Base-by-base conservation (phyloP, 2,329 filamentous ascomycete species). In the Pyricularia sp. region DNA sequence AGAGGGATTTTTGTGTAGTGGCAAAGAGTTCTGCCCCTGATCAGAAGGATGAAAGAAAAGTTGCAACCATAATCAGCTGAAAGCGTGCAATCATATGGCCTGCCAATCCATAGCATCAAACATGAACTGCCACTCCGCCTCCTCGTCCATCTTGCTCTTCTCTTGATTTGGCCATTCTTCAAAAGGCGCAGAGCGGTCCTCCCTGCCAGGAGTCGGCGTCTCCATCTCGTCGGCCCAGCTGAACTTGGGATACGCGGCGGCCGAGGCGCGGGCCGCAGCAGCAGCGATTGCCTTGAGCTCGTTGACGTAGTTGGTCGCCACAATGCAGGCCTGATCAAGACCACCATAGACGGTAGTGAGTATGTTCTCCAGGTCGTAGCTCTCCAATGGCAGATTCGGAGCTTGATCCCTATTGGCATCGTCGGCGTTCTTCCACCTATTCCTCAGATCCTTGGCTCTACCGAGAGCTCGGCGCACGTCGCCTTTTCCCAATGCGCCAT, bases 351-450 rank as follows among this genome's bases (percentile, higher is more conserved):
- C 80, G 7, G 76, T 75, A 5, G 75, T 73, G 2, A 90, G 75
- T 67, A 90, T 88, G 64, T 76, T 76, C 28, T 83, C 79, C 12
- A 90, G 75, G 64, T 88, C 82, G 68, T 89, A 86, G 67, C 84
- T 82, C 66, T 81, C 80, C 2, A 90, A 75, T 26, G 79, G 78
- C 16, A 74, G 71, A 68, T 74, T 73, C 8, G 70, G 69, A 1
- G 72, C 74, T 6, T 26, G 53, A 12, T 12, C 33, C 31, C 53
- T 33, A 33, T 64, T 19, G 8, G 19, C 57, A 59, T 83, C 79
- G 49, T 86, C 84, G 0, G 83, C 86, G 64, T 86, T 83, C 75
- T 91, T 91, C 88, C 88, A 91, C 10, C 84, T 78, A 68, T 91
- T 91, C 1, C 88, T 78, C 65, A 89, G 79, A 68, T 89, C 86